Evolutionary conservation across 2,329 filamentous ascomycete genomes (phyloP).

Genomic region (Endoconidiophora laricicola): DNA sequence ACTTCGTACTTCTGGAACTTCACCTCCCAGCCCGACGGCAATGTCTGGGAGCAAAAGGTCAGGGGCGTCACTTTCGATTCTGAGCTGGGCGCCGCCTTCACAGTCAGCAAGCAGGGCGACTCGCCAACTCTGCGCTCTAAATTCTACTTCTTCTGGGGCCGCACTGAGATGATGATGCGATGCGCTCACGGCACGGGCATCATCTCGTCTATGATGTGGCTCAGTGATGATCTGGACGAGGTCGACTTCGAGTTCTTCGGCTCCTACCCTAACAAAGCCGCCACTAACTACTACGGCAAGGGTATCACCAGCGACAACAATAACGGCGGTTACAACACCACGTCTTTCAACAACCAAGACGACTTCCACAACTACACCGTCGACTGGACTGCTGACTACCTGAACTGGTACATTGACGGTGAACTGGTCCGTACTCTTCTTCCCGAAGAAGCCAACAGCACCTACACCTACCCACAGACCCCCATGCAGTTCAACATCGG

Average conservation of each 20-base stretch:
- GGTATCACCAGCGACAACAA: slow-evolving; percentile 41
- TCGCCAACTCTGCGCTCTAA: slow-evolving; percentile 63
- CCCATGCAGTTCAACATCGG: slow-evolving; percentile 55
- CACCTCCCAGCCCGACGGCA: slow-evolving; percentile 41
- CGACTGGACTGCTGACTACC: slow-evolving; percentile 49
- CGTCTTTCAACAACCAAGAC: slow-evolving; percentile 36
- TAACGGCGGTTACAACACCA: slow-evolving; percentile 42
- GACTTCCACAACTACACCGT: slow-evolving; percentile 63
- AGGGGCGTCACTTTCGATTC: slow-evolving; percentile 44
- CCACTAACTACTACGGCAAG: slow-evolving; percentile 70
- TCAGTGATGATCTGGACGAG: slow-evolving; percentile 73
- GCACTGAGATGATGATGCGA: slow-evolving; percentile 62
- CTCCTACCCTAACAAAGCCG: slow-evolving; percentile 41
- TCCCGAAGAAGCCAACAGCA: slow-evolving; percentile 42
- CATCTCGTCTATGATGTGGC: slow-evolving; percentile 65
- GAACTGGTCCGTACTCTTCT: slow-evolving; percentile 45
- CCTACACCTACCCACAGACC: slow-evolving; percentile 55
- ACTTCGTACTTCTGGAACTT: slow-evolving; percentile 46
- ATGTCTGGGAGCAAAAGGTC: slow-evolving; percentile 52
- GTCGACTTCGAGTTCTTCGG: slow-evolving; percentile 78
- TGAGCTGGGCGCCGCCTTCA: slow-evolving; percentile 52
- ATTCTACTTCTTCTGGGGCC: slow-evolving; percentile 78
- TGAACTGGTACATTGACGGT: slow-evolving; percentile 58
- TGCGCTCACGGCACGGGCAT: slow-evolving; percentile 59
- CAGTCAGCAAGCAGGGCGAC: slow-evolving; percentile 51